Conservation (phyloP, 2,329 filamentous ascomycete species). For the Microdochium nivale region DNA sequence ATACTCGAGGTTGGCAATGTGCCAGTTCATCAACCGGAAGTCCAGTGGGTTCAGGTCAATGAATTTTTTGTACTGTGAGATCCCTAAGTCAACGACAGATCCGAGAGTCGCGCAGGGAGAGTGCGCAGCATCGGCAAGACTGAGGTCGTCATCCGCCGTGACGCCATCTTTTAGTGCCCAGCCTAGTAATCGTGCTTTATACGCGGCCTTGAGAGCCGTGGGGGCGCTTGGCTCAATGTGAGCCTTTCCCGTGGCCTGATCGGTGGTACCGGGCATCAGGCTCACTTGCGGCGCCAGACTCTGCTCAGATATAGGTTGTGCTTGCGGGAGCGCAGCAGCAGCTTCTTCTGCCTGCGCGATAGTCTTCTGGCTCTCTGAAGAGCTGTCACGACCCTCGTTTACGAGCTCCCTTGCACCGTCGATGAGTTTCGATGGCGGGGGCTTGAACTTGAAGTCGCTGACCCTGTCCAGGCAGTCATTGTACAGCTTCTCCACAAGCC, state of each 20-base stretch:
- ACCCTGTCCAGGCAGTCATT: slow-evolving; percentile 91
- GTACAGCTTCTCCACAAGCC: slow-evolving; percentile 82
- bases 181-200: slow-evolving; percentile 72
- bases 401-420: slow-evolving; percentile 79
- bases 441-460: slow-evolving; percentile 80
- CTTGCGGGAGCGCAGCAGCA: slow-evolving; percentile 50
- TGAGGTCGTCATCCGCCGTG: slow-evolving; percentile 56
- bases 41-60: slow-evolving; percentile 80
- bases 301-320: slow-evolving; percentile 42
- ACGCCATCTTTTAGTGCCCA: slow-evolving; percentile 66
- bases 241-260: slow-evolving; percentile 63
- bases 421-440: slow-evolving; percentile 59
- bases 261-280: slow-evolving; percentile 55
- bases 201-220: slow-evolving; percentile 63
- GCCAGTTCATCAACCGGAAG: slow-evolving; percentile 90
- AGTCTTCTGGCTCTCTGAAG: slow-evolving; percentile 59
- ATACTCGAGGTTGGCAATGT: slow-evolving; percentile 96
- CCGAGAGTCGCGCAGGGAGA: slow-evolving; percentile 68
- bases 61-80: slow-evolving; percentile 76
- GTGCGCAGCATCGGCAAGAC: slow-evolving; percentile 58
- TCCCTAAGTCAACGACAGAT: slow-evolving; percentile 85
- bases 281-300: slow-evolving; percentile 44
- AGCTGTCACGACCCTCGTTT: slow-evolving; percentile 71
- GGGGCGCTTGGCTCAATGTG: slow-evolving; percentile 63
- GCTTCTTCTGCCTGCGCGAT: slow-evolving; percentile 68